Base-by-base conservation (phyloP, 1,139 yeast genomes). In the Suhomyces guaymorum region DNA sequence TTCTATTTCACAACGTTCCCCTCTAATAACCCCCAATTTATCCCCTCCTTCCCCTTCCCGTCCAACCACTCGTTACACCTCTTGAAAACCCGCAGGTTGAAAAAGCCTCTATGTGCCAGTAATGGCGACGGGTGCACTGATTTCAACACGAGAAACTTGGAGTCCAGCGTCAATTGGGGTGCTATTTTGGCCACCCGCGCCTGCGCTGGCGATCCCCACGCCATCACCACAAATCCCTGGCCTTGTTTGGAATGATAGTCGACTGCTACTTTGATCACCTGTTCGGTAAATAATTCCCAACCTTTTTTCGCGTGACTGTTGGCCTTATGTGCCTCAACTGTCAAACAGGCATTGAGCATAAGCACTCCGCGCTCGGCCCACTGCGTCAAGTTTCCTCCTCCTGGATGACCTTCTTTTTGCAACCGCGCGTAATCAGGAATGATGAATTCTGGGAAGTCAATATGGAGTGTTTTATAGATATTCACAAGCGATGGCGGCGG, bases 181-280 rank as follows among this genome's bases (percentile, higher is more conserved):
- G 55, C 42, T 35, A 64, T 65, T 40, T 63, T 65, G 28, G 68
- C 71, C 1, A 88, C 73, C 24, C 95, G 66, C 42, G 78, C 82
- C 35, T 82, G 89, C 0, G 98, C 98, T 2, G 97, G 96, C 7
- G 78, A 65, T 0, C 99, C 99, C 99, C 99, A 94, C 1, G 95
- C 86, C 67, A 92, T 66, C 19, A 92, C 74, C 4, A 83, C 94
- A 26, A 89, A 71, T 5, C 90, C 90, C 10, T 34, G 30, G n/a
- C 15, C 23, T 8, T 32, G 24, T 17, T 36, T 25, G 12, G 39
- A 35, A 38, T 67, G 68, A 43, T 55, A 63, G 14, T 57, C 67
- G 2, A 78, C 68, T 16, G 73, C 75, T 0, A 52, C 46, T 22
- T 72, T 63, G 15, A 89, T 73, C 2, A 81, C 88, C 29, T 75